These are phyloP conservation scores for Dactylella cylindrospora DNA, from an alignment of 2,329 filamentous ascomycete species.

Conservation along the genomic window DNA sequence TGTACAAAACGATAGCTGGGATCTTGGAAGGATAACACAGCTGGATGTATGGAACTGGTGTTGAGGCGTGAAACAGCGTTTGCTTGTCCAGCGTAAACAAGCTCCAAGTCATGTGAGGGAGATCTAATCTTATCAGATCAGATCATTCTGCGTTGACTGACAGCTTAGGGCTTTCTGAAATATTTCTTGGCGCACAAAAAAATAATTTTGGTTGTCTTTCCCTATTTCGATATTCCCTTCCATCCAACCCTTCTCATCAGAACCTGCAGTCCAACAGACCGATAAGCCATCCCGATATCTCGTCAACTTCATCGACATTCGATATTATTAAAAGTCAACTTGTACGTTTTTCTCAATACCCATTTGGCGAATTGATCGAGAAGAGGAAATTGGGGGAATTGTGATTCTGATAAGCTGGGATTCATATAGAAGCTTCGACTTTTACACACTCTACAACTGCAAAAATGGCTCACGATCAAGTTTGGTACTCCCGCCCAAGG, in stretches of 20 bases:
- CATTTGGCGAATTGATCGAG: neutral
- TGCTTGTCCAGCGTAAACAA: constrained; percentile 4
- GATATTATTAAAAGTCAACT: constrained; percentile 21
- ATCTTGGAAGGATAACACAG: no score
- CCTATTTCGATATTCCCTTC: constrained; percentile 27
- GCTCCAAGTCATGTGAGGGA: constrained; percentile 24
- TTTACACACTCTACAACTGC: constrained; percentile 50
- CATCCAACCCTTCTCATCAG: constrained; percentile 22
- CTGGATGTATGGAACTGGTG: no score
- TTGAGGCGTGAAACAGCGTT: neutral
- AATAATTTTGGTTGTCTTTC: constrained; percentile 26
- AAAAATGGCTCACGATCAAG: constrained; percentile 87
- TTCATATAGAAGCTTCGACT: constrained; percentile 38
- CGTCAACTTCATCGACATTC: no score
- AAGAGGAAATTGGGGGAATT: constrained; percentile 5
- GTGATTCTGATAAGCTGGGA: neutral
- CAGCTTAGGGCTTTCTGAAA: constrained; percentile 32
- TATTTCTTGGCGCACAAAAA: constrained; percentile 42
- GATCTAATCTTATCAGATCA: constrained; percentile 9
- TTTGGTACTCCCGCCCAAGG: constrained; percentile 98
- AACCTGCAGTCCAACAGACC: constrained; percentile 21
- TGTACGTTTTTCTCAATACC: constrained; percentile 18
- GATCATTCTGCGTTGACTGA: constrained; percentile 2
- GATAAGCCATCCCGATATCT: constrained; percentile 15
- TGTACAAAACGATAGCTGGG: no score